phyloP scores from a whole-genome alignment of 768 basidiomycete species.

The Lentinula aciculospora region DNA sequence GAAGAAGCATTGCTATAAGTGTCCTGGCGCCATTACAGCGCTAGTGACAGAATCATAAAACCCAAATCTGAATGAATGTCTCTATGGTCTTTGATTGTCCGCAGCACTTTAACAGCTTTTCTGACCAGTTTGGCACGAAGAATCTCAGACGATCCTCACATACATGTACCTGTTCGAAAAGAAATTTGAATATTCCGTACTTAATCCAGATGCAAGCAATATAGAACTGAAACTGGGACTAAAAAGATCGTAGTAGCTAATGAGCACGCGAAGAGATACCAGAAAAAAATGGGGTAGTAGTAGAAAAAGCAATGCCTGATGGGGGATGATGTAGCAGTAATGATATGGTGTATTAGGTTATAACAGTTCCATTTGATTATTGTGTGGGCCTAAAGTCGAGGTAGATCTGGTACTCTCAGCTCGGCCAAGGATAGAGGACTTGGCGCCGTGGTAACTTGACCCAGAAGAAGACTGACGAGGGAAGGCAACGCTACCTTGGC shows the following conservation, averaged over 20 bases:
- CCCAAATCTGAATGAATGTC: background rate
- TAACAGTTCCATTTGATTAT: background rate
- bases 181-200: background rate
- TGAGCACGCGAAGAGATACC: too few relatives aligned
- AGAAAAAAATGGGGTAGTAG: background rate
- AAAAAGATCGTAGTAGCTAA: background rate
- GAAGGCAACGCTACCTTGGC: background rate
- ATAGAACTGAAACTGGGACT: background rate
- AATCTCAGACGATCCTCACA: too few relatives aligned
- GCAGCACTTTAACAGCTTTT: background rate
- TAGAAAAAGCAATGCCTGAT: background rate
- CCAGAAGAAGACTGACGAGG: background rate
- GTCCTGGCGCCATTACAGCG: background rate
- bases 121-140: background rate
- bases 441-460: background rate
- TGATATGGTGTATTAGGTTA: too few relatives aligned
- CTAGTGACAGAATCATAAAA: background rate
- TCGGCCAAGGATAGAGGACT: background rate
- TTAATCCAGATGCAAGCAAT: background rate
- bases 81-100: background rate
- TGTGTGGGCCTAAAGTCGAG: conserved; percentile 4
- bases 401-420: background rate
- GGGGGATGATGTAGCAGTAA: background rate
- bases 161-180: too few relatives aligned
- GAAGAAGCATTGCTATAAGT: background rate